Evolutionary conservation across 2,329 filamentous ascomycete genomes (phyloP).

Genomic region (Fusarium heterosporum): DNA sequence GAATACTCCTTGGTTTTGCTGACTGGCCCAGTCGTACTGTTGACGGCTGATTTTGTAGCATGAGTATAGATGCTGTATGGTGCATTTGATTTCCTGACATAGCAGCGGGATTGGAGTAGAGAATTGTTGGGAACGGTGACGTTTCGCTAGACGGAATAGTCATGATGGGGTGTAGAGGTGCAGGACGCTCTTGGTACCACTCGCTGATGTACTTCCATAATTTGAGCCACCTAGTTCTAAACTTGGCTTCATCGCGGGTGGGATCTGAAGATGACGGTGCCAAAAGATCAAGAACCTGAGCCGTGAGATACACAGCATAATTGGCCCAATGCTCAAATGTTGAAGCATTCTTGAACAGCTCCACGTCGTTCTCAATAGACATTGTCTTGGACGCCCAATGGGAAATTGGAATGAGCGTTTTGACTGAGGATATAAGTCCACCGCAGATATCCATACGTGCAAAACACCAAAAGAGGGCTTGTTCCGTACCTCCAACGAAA

Average conservation of each 20-base stretch:
- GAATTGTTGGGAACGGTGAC: slow-evolving; percentile 61
- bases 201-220: slow-evolving; percentile 56
- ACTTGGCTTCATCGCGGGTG: slow-evolving; percentile 43
- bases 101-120: slow-evolving; percentile 63
- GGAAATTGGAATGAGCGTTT: slow-evolving; percentile 61
- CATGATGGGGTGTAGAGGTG: slow-evolving; percentile 53
- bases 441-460: slow-evolving; percentile 66
- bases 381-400: slow-evolving; percentile 57
- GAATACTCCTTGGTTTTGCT: slow-evolving; percentile 52
- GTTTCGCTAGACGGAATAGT: slow-evolving; percentile 55
- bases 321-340: slow-evolving; percentile 63
- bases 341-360: slow-evolving; percentile 51
- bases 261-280: slow-evolving; percentile 38
- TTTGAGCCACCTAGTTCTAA: slow-evolving; percentile 51
- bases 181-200: slow-evolving; percentile 54
- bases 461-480: slow-evolving; percentile 67
- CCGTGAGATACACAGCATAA: slow-evolving; percentile 61
- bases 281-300: slow-evolving; percentile 57
- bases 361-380: slow-evolving; percentile 48
- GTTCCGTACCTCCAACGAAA: slow-evolving; percentile 61
- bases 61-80: slow-evolving; percentile 63
- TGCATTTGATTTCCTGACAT: slow-evolving; percentile 67
- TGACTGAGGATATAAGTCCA: slow-evolving; percentile 63
- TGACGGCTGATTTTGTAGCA: slow-evolving; percentile 60
- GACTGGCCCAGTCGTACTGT: slow-evolving; percentile 57